These are phyloP conservation scores for Scedosporium aurantiacum DNA, from an alignment of 2,329 filamentous ascomycete species.

Conservation along the genomic window DNA sequence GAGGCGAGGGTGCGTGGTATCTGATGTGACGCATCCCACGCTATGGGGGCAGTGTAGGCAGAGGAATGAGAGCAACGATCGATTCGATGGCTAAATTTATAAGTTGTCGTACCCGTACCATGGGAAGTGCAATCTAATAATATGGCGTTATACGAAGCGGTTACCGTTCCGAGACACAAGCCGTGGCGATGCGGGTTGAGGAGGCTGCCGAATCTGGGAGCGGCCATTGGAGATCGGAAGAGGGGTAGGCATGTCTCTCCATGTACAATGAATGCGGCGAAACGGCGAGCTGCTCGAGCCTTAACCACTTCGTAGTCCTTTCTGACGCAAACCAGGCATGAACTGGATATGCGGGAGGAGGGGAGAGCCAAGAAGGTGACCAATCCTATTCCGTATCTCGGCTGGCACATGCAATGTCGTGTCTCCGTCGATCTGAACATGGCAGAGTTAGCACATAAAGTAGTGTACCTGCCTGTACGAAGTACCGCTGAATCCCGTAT, in stretches of 20 bases:
- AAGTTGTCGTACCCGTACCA: background rate
- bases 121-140: background rate
- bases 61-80: background rate
- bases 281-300: background rate
- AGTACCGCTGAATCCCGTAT: too few relatives aligned
- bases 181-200: background rate
- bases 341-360: background rate
- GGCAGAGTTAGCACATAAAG: too few relatives aligned
- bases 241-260: background rate
- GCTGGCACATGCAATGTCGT: too few relatives aligned
- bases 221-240: background rate
- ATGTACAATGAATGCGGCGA: too few relatives aligned
- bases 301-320: too few relatives aligned
- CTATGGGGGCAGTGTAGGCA: too few relatives aligned
- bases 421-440: too few relatives aligned
- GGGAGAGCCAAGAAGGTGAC: too few relatives aligned
- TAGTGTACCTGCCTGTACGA: too few relatives aligned
- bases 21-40: too few relatives aligned
- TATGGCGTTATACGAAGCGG: background rate
- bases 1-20: too few relatives aligned
- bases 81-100: background rate
- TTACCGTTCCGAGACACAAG: background rate
- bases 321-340: background rate
- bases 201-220: background rate
- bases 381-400: too few relatives aligned